Percentiles rank a stretch among this genome's conserved stretches.
Evolutionary conservation across 257 asterid genomes (phyloP).

Genomic region (Prunella vulgaris): DNA sequence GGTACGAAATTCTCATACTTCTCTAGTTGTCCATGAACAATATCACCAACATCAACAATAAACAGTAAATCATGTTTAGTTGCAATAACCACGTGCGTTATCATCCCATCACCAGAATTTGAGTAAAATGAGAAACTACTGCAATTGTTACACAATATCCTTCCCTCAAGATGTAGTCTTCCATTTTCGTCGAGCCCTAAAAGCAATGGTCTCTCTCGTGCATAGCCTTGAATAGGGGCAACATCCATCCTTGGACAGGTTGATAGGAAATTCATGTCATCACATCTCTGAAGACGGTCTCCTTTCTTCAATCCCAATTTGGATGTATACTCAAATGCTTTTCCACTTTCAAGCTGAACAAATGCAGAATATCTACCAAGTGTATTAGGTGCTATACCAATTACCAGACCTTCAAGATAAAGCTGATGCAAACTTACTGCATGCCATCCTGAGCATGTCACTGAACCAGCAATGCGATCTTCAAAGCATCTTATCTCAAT

Average conservation of each 20-base stretch:
- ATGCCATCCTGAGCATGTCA: constrained; percentile 86
- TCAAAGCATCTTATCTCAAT: constrained; percentile 67
- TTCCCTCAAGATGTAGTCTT: constrained; percentile 57
- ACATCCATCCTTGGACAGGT: constrained; percentile 78
- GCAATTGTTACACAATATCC: constrained; percentile 75
- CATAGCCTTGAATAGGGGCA: constrained; percentile 40
- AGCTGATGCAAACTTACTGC: constrained; percentile 39
- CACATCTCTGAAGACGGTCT: constrained; percentile 48
- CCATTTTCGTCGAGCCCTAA: constrained; percentile 87
- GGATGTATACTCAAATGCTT: constrained; percentile 55
- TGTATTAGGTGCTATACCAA: constrained; percentile 52
- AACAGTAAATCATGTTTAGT: constrained; percentile 84
- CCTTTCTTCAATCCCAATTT: constrained; percentile 42
- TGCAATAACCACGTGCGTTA: constrained; percentile 69
- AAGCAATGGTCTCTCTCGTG: constrained; percentile 47
- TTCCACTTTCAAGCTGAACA: constrained; percentile 83
- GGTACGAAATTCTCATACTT: constrained; percentile 73
- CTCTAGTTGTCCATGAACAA: constrained; percentile 54
- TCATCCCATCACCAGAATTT: constrained; percentile 52
- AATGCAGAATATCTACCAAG: constrained; percentile 46
- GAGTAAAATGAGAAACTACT: constrained; percentile 83
- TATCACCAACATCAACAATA: constrained; percentile 70
- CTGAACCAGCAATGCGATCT: constrained; percentile 56
- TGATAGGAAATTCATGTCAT: constrained; percentile 57
- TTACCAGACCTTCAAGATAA: constrained; percentile 53